phyloP scores from a whole-genome alignment of 2,329 filamentous ascomycete genomes.

The Neoarthrinium moseri region DNA sequence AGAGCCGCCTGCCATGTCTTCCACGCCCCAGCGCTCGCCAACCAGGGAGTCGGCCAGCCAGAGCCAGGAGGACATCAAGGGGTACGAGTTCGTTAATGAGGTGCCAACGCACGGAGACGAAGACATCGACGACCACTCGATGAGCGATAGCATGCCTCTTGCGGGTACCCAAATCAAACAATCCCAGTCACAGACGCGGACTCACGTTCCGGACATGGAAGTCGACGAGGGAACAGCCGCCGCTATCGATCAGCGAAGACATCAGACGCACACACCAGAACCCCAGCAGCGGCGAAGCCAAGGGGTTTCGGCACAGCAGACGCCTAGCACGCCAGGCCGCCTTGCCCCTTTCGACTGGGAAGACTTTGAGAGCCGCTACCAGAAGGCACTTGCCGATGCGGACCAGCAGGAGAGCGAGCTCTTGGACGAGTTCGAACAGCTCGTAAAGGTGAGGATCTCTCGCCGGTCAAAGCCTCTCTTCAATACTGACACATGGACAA shows the following conservation, averaged over 20 bases:
- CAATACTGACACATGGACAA: slow-evolving; percentile 7
- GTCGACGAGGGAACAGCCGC: not conserved
- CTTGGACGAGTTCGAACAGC: slow-evolving; percentile 62
- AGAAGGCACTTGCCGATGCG: slow-evolving; percentile 61
- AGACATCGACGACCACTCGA: not conserved
- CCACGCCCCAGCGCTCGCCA: slow-evolving; percentile 8
- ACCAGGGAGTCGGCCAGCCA: slow-evolving; percentile 6
- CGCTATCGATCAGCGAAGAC: not conserved
- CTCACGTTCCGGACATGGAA: not conserved
- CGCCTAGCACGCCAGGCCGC: slow-evolving; percentile 50
- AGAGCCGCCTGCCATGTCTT: not conserved
- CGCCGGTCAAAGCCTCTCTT: not conserved
- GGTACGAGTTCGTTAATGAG: not conserved
- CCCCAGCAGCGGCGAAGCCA: slow-evolving; percentile 38
- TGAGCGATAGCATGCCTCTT: not conserved
- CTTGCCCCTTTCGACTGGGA: slow-evolving; percentile 71
- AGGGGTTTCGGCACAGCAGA: slow-evolving; percentile 28
- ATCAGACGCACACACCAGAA: slow-evolving; percentile 25
- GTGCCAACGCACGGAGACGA: slow-evolving; percentile 1
- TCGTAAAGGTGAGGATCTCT: slow-evolving; percentile 57
- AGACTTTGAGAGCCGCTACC: slow-evolving; percentile 69
- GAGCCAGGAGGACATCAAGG: slow-evolving; percentile 10
- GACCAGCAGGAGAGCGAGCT: slow-evolving; percentile 64
- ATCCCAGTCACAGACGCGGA: not conserved
- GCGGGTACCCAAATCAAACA: slow-evolving; percentile 1